These are phyloP conservation scores for Tuber brumale DNA, from an alignment of 495 filamentous ascomycete genomes.

Conservation along the genomic window DNA sequence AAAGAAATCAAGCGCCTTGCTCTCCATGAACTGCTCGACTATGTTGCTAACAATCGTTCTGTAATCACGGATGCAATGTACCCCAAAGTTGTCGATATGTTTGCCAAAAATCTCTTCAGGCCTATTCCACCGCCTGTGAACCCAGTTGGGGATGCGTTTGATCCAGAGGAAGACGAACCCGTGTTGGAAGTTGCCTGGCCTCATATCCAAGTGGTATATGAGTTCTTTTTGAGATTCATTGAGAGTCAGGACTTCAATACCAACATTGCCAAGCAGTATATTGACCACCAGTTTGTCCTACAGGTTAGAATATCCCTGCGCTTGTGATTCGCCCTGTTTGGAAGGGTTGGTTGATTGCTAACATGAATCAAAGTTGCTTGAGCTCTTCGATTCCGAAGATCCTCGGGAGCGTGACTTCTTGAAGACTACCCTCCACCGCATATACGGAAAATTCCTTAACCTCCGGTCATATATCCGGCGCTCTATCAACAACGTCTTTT, in stretches of 20 bases:
- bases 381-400: conserved; percentile 98
- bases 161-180: conserved; percentile 97
- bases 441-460: conserved; percentile 99
- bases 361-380: conserved; percentile 60
- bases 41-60: conserved; percentile 95
- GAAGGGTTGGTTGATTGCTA: conserved; percentile 18
- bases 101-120: conserved; percentile 95
- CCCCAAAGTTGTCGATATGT: conserved; percentile 97
- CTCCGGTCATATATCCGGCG: conserved; percentile 92
- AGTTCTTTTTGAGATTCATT: conserved; percentile 98
- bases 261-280: conserved; percentile 98
- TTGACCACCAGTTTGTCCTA: conserved; percentile 95
- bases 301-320: conserved; percentile 52
- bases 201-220: conserved; percentile 98
- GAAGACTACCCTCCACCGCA: conserved; percentile 95
- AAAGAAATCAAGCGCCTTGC: conserved; percentile 99
- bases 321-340: neutral
- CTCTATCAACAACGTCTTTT: conserved; percentile 99
- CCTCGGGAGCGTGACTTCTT: conserved; percentile 94
- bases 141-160: conserved; percentile 95
- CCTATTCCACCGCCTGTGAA: conserved; percentile 96
- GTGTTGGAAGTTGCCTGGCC: conserved; percentile 98
- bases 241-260: conserved; percentile 99
- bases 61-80: conserved; percentile 99
- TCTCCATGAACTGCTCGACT: conserved; percentile 92